Conservation (phyloP, 768 basidiomycete genomes). For the Amanita rubescens region DNA sequence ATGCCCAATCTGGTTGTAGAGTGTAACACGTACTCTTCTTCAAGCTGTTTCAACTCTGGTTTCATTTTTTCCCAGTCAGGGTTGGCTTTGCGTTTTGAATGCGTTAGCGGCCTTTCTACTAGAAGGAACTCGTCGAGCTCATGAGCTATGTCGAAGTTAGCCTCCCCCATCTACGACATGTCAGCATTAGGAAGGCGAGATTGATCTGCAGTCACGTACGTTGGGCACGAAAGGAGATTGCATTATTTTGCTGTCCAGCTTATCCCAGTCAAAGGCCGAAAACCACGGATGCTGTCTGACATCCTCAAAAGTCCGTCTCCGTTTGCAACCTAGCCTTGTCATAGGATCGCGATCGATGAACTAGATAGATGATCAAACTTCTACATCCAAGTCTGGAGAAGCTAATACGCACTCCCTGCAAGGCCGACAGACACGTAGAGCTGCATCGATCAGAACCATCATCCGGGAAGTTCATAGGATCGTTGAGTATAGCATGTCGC, state of each 20-base stretch:
- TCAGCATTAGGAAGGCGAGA: neutral
- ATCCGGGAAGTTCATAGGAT: slow-evolving; percentile 72
- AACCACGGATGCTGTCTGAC: slow-evolving; percentile 87
- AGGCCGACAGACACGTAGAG: slow-evolving; percentile 52
- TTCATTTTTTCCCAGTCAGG: slow-evolving; percentile 82
- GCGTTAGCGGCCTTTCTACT: slow-evolving; percentile 97
- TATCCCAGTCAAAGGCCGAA: slow-evolving; percentile 70
- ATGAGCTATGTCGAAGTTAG: slow-evolving; percentile 97
- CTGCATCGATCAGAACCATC: slow-evolving; percentile 55
- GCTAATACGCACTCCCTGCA: slow-evolving; percentile 53
- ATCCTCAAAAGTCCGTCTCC: slow-evolving; percentile 64
- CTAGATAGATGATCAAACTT: slow-evolving; percentile 33
- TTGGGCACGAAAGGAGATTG: slow-evolving; percentile 89
- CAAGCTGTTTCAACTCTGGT: slow-evolving; percentile 85
- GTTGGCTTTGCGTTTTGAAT: slow-evolving; percentile 85
- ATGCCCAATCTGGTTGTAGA: neutral
- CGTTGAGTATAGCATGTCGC: slow-evolving; percentile 79
- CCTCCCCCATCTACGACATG: slow-evolving; percentile 72
- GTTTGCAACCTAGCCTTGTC: slow-evolving; percentile 74
- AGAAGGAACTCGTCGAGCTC: slow-evolving; percentile 96
- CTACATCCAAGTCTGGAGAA: slow-evolving; percentile 7
- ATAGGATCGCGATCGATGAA: slow-evolving; percentile 77
- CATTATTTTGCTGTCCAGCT: slow-evolving; percentile 57
- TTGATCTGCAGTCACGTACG: slow-evolving; percentile 43
- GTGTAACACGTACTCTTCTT: slow-evolving; percentile 67